Percentiles rank a stretch among this genome's conserved stretches.
These are phyloP conservation scores for Sideroxylon spinosum DNA, from an alignment of 179 eudicot species.

Conservation along the genomic window DNA sequence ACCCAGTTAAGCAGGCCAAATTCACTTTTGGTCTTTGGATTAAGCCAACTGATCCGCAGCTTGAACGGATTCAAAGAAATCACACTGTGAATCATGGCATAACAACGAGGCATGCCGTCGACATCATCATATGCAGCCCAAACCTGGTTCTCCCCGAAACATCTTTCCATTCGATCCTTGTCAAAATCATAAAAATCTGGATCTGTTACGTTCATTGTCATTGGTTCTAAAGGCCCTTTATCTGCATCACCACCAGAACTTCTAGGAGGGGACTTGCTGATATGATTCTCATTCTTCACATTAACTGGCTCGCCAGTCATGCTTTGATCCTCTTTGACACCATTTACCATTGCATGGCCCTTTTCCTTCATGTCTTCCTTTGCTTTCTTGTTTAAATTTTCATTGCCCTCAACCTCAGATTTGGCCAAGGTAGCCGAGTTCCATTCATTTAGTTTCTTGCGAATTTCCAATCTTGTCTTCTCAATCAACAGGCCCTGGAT, in stretches of 20 bases:
- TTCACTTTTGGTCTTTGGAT: constrained; percentile 43
- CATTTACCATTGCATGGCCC: constrained; percentile 19
- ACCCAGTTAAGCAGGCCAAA: constrained; percentile 40
- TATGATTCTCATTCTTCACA: neutral
- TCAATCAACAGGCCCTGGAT: constrained; percentile 16
- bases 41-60: constrained; percentile 53
- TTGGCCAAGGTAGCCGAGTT: constrained; percentile 18
- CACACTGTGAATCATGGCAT: constrained; percentile 52
- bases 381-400: constrained; percentile 23
- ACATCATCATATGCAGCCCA: constrained; percentile 68
- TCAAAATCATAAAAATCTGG: constrained; percentile 68
- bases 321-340: constrained; percentile 12
- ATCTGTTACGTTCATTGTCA: constrained; percentile 45
- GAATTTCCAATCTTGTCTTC: constrained; percentile 21
- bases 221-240: constrained; percentile 23
- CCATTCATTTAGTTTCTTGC: constrained; percentile 19
- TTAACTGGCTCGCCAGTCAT: neutral
- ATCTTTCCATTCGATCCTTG: constrained; percentile 39
- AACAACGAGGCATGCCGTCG: constrained; percentile 74
- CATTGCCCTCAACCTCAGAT: constrained; percentile 25
- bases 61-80: constrained; percentile 46
- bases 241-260: constrained; percentile 15
- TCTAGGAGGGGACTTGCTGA: constrained; percentile 1
- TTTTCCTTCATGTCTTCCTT: constrained; percentile 23
- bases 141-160: constrained; percentile 53